phyloP scores from a whole-genome alignment of 441 rosid genomes.

The Eutrema salsugineum region DNA sequence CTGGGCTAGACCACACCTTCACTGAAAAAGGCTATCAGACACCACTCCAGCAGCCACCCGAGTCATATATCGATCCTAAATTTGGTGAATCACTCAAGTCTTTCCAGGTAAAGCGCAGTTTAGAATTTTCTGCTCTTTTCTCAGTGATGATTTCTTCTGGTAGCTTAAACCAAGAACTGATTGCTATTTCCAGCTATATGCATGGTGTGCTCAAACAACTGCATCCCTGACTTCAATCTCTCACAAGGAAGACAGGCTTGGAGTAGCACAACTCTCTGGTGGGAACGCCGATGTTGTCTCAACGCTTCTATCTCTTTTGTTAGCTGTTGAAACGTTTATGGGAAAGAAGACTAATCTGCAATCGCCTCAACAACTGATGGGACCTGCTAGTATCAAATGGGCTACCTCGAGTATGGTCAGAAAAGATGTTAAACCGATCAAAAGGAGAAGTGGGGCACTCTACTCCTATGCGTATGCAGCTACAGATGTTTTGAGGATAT shows the following conservation, averaged over 20 bases:
- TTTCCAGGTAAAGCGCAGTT: conserved; percentile 64
- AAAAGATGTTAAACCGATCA: conserved; percentile 48
- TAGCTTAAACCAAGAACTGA: background rate
- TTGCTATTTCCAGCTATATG: conserved; percentile 50
- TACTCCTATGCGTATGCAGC: conserved; percentile 67
- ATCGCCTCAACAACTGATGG: conserved; percentile 56
- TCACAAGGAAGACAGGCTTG: conserved; percentile 73
- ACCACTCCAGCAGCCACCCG: conserved; percentile 47
- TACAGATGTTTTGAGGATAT: conserved; percentile 71
- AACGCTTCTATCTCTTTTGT: conserved; percentile 67
- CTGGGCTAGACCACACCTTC: conserved; percentile 53
- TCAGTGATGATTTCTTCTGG: background rate
- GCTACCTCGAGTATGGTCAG: conserved; percentile 54
- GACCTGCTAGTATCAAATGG: conserved; percentile 70
- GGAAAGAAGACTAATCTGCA: conserved; percentile 78
- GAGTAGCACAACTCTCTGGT: conserved; percentile 93
- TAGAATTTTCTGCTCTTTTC: background rate
- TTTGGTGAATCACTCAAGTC: conserved; percentile 52
- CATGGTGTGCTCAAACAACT: conserved; percentile 74
- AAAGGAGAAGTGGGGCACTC: conserved; percentile 47
- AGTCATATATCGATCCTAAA: conserved; percentile 43
- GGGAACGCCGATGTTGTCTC: conserved; percentile 73
- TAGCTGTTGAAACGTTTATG: conserved; percentile 80
- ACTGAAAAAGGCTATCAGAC: conserved; percentile 41
- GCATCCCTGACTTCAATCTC: conserved; percentile 73